Conservation (phyloP, 306 rosid species). For the Gastrolobium villosum region DNA sequence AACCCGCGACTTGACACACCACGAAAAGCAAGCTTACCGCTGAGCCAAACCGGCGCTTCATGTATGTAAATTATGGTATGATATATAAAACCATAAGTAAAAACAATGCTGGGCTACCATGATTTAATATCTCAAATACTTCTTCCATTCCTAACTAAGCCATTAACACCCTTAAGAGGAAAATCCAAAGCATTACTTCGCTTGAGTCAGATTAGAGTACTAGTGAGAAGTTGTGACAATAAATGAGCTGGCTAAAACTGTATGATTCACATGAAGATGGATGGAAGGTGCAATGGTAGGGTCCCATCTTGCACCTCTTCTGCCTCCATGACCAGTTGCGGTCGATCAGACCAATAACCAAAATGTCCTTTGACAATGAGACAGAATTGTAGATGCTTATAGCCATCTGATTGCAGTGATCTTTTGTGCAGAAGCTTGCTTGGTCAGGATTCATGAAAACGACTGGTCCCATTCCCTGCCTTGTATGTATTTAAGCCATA, state of each 20-base stretch:
- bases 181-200: conserved; percentile 42
- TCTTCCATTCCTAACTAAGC: conserved; percentile 44
- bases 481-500: conserved; percentile 46
- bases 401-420: conserved; percentile 62
- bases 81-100: neutral
- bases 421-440: conserved; percentile 60
- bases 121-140: neutral
- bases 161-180: conserved; percentile 15
- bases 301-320: conserved; percentile 52
- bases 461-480: conserved; percentile 57
- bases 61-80: neutral
- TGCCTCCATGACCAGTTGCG: conserved; percentile 50
- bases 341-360: conserved; percentile 58
- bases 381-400: conserved; percentile 63
- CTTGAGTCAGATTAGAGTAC: conserved; percentile 48
- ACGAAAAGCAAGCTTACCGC: too few species aligned
- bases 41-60: too few species aligned
- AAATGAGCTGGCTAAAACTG: conserved; percentile 66
- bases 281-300: conserved; percentile 49
- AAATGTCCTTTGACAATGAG: conserved; percentile 71
- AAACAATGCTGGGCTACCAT: conserved; percentile 8
- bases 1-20: too few species aligned
- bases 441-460: conserved; percentile 56
- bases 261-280: conserved; percentile 54
- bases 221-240: conserved; percentile 54